Percentiles rank a stretch among this genome's conserved stretches.
Conservation (phyloP, 108 stramenopile genomes). For the Licmophora abbreviata region DNA sequence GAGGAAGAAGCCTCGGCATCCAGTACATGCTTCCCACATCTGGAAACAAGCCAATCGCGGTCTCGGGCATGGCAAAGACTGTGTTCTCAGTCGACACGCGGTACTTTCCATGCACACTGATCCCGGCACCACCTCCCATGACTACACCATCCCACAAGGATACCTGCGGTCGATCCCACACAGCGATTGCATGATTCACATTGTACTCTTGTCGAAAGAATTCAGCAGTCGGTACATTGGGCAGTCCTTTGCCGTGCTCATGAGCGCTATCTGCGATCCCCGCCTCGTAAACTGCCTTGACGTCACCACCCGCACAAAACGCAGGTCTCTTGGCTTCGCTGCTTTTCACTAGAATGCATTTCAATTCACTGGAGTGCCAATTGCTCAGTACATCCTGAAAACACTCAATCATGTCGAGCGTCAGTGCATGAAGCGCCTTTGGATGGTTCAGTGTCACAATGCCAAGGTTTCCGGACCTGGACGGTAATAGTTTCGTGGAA, state of each 20-base stretch:
- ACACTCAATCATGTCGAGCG: constrained; percentile 45
- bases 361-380: constrained; percentile 34
- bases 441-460: constrained; percentile 68
- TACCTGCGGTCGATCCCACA: constrained; percentile 50
- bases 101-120: constrained; percentile 87
- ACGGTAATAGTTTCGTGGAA: constrained; percentile 60
- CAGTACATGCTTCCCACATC: constrained; percentile 92
- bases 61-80: constrained; percentile 97
- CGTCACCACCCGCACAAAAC: constrained; percentile 95
- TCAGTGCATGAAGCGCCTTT: constrained; percentile 47
- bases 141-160: constrained; percentile 96
- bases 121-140: constrained; percentile 98
- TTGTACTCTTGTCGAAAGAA: constrained; percentile 91
- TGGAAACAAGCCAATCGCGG: constrained; percentile 94
- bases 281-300: constrained; percentile 62
- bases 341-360: constrained; percentile 42
- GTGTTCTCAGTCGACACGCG: constrained; percentile 91
- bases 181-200: constrained; percentile 72
- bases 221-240: constrained; percentile 18
- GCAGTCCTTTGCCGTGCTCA: constrained; percentile 8
- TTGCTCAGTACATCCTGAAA: constrained; percentile 41
- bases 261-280: constrained; percentile 21
- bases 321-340: constrained; percentile 33
- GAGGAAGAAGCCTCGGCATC: constrained; percentile 72
- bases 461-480: constrained; percentile 48